A percentile compares a stretch with the other conserved stretches of the same genome.
These are phyloP conservation scores for Phytopythium aichiense DNA, from an alignment of 352 stramenopile genomes.

Conservation along the genomic window DNA sequence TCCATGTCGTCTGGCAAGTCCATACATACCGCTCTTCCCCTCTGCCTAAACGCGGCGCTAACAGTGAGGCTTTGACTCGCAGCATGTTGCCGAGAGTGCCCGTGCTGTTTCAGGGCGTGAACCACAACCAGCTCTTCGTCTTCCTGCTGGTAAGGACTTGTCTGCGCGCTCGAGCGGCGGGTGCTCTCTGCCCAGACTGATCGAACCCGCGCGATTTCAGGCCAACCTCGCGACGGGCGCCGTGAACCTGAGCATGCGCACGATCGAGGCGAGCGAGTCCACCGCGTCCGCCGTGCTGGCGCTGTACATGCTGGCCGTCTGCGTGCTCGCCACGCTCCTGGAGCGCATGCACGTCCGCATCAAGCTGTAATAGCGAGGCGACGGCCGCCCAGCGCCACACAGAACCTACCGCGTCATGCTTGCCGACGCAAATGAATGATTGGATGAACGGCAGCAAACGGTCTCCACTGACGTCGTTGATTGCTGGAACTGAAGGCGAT, in stretches of 20 bases:
- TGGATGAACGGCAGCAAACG: too few relatives aligned
- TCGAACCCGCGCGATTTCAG: conserved; percentile 13
- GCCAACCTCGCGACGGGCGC: conserved; percentile 74
- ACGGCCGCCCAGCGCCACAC: too few relatives aligned
- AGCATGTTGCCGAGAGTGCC: conserved; percentile 66
- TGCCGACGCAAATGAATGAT: too few relatives aligned
- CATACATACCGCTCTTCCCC: neutral
- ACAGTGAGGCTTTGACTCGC: neutral
- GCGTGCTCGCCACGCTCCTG: conserved; percentile 46
- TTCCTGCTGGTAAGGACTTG: conserved; percentile 58
- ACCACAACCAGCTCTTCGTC: conserved; percentile 82
- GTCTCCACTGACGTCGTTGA: too few relatives aligned
- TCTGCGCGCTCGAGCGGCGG: neutral
- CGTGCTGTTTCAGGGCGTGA: conserved; percentile 66
- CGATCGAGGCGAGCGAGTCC: conserved; percentile 50
- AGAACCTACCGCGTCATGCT: too few relatives aligned
- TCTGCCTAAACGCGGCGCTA: neutral
- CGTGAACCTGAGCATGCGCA: conserved; percentile 80
- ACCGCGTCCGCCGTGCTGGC: conserved; percentile 42
- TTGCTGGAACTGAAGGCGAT: neutral
- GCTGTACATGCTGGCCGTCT: conserved; percentile 66
- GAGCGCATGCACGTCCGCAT: conserved; percentile 53
- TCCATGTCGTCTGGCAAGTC: conserved; percentile 60
- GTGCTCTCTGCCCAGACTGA: neutral
- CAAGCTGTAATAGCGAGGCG: conserved; percentile 45